Conservation (phyloP, 169 alveolate genomes). For the Plasmodium ovale region DNA sequence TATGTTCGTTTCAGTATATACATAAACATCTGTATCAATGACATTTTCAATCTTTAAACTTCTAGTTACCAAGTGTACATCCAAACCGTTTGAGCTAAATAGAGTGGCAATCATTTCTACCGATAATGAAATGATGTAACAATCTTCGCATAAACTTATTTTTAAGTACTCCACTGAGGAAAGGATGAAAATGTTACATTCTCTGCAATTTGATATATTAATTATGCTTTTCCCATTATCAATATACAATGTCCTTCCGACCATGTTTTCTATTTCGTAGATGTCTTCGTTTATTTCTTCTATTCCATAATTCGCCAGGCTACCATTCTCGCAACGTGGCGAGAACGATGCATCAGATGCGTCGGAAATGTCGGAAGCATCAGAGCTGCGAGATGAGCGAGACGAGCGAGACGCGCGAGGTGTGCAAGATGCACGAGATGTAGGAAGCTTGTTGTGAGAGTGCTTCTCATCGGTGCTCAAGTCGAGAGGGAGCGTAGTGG, state of each 20-base stretch:
- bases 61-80: slow-evolving; percentile 58
- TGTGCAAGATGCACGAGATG: too few relatives aligned
- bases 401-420: too few relatives aligned
- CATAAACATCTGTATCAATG: slow-evolving; percentile 60
- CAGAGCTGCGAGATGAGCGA: too few relatives aligned
- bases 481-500: too few relatives aligned
- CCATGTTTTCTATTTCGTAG: slow-evolving; percentile 12
- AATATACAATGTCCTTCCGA: slow-evolving; percentile 33
- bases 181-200: slow-evolving; percentile 56
- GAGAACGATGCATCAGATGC: too few relatives aligned
- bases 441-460: too few relatives aligned
- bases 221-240: slow-evolving; percentile 36
- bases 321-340: not conserved
- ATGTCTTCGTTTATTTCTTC: slow-evolving; percentile 46
- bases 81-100: slow-evolving; percentile 39
- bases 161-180: slow-evolving; percentile 36
- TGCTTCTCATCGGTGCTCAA: too few relatives aligned
- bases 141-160: slow-evolving; percentile 28
- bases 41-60: slow-evolving; percentile 52
- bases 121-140: slow-evolving; percentile 38
- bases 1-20: slow-evolving; percentile 63
- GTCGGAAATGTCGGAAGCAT: too few relatives aligned
- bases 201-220: slow-evolving; percentile 53
- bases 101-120: slow-evolving; percentile 38
- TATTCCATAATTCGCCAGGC: not conserved